Base-by-base conservation (phyloP, 2,329 filamentous ascomycete species). In the Aspergillus eucalypticola region DNA sequence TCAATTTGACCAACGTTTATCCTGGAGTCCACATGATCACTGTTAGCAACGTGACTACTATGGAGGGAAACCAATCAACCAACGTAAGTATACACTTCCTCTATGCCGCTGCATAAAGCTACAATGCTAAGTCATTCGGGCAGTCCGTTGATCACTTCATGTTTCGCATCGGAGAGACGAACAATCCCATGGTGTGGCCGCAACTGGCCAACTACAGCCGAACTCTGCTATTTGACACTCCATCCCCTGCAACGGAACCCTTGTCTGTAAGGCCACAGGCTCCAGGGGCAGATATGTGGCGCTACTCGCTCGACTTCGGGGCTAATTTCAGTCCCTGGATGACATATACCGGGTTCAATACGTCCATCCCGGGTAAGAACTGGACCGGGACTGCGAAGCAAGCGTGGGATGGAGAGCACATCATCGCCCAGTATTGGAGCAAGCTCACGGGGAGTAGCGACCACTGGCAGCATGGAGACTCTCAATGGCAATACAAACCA, bases 391-490 rank as follows among this genome's bases (percentile, higher is more conserved):
- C 83, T 0, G 74, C 79, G 10, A 64, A 76, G 2, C 86, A 88
- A 69, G 70, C 71, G 49, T 89, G 86, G 86, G 67, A 78, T 11
- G 86, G 85, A 19, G 81, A 87, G 39, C 86, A 88, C 66, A 78
- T 88, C 32, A 80, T 82, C 23, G 79, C 88, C 19, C 84, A 88
- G 65, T 89, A 88, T 69, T 89, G 82, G 81, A 86, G 81, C 67
- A 77, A 78, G 55, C 73, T 83, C 53, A 78, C 83, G 15, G 84
- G 85, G 3, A 87, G 84, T 62, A 85, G 83, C 66, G 79, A 81
- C 60, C 84, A 87, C 64, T 71, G 85, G 15, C 84, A 88, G 67
- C 82, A 88, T 64, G 82, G 81, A 39, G 86, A 88, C 71, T 64
- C 81, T 13, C 75, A 73, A 21, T 75, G 75, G 49, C 73, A 11